Percentiles rank a stretch among this genome's conserved stretches.
These are phyloP conservation scores for Exophiala oligosperma DNA, from an alignment of 2,329 filamentous ascomycete genomes.

Conservation along the genomic window DNA sequence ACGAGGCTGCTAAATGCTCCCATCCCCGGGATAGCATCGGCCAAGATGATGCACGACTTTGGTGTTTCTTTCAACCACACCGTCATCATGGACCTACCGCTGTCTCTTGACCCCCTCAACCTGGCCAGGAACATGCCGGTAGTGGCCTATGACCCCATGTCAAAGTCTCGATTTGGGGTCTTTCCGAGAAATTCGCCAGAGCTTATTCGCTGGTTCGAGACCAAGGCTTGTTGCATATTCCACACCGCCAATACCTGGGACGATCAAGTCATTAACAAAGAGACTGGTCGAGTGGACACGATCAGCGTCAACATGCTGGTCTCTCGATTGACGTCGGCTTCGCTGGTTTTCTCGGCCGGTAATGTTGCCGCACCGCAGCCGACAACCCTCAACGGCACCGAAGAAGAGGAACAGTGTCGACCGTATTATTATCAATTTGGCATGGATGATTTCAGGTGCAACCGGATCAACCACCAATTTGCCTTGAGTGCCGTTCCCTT, in stretches of 20 bases:
- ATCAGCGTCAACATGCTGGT: slow-evolving; percentile 62
- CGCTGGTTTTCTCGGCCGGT: slow-evolving; percentile 64
- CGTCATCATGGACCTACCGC: slow-evolving; percentile 68
- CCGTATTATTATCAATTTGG: slow-evolving; percentile 68
- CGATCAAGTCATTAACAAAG: slow-evolving; percentile 36
- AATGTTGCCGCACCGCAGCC: slow-evolving; percentile 59
- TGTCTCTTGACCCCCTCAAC: slow-evolving; percentile 65
- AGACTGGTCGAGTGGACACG: slow-evolving; percentile 32
- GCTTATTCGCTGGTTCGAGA: slow-evolving; percentile 66
- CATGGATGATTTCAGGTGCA: slow-evolving; percentile 20
- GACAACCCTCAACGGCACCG: slow-evolving; percentile 35
- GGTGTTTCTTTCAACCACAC: slow-evolving; percentile 64
- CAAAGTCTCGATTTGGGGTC: slow-evolving; percentile 63
- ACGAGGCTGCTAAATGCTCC: slow-evolving; percentile 51
- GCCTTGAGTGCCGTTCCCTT: slow-evolving; percentile 65
- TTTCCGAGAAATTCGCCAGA: slow-evolving; percentile 63
- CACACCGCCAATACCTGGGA: slow-evolving; percentile 74
- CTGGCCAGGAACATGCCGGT: slow-evolving; percentile 57
- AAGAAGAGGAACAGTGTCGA: slow-evolving; percentile 65
- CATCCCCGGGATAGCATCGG: slow-evolving; percentile 61
- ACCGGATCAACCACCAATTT: slow-evolving; percentile 61
- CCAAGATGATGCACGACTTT: slow-evolving; percentile 78
- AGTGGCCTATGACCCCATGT: slow-evolving; percentile 60
- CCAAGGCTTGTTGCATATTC: slow-evolving; percentile 67
- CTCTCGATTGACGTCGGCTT: slow-evolving; percentile 66